phyloP scores from a whole-genome alignment of 805 yeast species.

The Trichomonascus vanleenenianus region DNA sequence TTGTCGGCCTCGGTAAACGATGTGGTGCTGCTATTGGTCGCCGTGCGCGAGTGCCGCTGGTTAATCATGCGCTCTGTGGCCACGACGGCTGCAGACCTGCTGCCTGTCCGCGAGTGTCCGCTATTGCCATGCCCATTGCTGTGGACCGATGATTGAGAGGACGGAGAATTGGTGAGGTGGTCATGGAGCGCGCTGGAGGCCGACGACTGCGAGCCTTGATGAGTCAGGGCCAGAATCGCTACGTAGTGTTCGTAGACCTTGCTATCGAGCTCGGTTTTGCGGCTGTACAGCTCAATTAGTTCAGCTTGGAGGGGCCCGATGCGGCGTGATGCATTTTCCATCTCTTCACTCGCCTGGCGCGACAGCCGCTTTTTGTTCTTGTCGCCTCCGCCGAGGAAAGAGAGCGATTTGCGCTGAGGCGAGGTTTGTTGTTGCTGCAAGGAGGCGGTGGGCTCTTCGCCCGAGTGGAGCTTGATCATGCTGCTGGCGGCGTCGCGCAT shows the following conservation, averaged over 20 bases:
- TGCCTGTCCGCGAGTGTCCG: neutral
- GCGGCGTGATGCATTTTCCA: slow-evolving; percentile 15
- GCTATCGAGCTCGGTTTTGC: slow-evolving; percentile 9
- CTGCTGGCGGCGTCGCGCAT: slow-evolving; percentile 22
- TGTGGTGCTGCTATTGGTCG: neutral
- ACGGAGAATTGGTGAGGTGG: neutral
- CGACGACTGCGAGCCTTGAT: slow-evolving; percentile 16
- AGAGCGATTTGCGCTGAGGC: slow-evolving; percentile 4
- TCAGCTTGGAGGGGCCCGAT: slow-evolving; percentile 14
- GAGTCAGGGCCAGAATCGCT: slow-evolving; percentile 19
- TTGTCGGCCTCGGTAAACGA: neutral
- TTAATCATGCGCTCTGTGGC: slow-evolving; percentile 14
- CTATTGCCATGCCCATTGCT: too few species aligned
- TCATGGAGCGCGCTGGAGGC: slow-evolving; percentile 8
- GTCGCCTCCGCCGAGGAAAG: slow-evolving; percentile 3
- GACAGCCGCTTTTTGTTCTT: slow-evolving; percentile 18
- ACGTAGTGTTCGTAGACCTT: slow-evolving; percentile 16
- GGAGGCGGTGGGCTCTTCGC: neutral
- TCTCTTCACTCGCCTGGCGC: slow-evolving; percentile 20
- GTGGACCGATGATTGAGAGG: neutral
- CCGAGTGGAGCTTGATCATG: slow-evolving; percentile 15
- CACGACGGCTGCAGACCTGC: slow-evolving; percentile 1
- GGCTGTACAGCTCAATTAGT: slow-evolving; percentile 7
- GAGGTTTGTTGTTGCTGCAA: neutral
- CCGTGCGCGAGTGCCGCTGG: slow-evolving; percentile 3